A percentile compares a stretch with the other conserved stretches of the same genome.
Evolutionary conservation across 1,284 basidiomycete genomes (phyloP).

Genomic region (Dichomitus squalens): DNA sequence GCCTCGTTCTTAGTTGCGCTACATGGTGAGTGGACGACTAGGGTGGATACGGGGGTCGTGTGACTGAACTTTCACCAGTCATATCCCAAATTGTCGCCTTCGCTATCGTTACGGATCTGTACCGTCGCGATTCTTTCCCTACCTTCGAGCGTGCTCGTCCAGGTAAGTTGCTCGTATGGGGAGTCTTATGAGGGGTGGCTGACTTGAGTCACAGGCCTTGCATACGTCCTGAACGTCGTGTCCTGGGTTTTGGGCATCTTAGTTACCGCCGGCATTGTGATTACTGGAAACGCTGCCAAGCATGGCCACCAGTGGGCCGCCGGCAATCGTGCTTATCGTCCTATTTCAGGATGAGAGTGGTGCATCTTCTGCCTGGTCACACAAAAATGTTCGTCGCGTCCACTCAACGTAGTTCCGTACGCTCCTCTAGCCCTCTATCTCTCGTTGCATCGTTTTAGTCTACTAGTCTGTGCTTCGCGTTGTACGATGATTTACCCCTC

Average conservation of each 20-base stretch:
- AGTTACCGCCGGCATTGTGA: slow-evolving; percentile 53
- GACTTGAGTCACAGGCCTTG: slow-evolving; percentile 44
- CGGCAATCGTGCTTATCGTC: slow-evolving; percentile 67
- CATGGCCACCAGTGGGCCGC: slow-evolving; percentile 75
- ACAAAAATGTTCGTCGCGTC: not conserved
- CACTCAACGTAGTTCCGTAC: not conserved
- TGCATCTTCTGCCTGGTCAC: not conserved
- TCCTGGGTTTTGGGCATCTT: slow-evolving; percentile 63
- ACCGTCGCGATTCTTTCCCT: slow-evolving; percentile 46
- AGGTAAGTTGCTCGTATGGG: slow-evolving; percentile 43
- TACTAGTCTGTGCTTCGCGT: no score
- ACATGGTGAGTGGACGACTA: slow-evolving; percentile 47
- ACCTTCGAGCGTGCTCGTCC: slow-evolving; percentile 60
- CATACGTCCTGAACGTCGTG: slow-evolving; percentile 57
- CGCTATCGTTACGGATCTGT: slow-evolving; percentile 64
- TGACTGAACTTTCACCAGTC: slow-evolving; percentile 38
- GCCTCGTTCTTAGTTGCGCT: slow-evolving; percentile 63
- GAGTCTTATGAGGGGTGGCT: not conserved
- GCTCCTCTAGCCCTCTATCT: not conserved
- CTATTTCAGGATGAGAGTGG: slow-evolving; percentile 40
- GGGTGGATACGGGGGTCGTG: not conserved
- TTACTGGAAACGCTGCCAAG: slow-evolving; percentile 68
- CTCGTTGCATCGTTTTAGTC: not conserved
- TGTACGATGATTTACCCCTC: not conserved
- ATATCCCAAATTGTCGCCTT: slow-evolving; percentile 65